Conservation (phyloP, 345 rosid species). For the Jatropha curcas region DNA sequence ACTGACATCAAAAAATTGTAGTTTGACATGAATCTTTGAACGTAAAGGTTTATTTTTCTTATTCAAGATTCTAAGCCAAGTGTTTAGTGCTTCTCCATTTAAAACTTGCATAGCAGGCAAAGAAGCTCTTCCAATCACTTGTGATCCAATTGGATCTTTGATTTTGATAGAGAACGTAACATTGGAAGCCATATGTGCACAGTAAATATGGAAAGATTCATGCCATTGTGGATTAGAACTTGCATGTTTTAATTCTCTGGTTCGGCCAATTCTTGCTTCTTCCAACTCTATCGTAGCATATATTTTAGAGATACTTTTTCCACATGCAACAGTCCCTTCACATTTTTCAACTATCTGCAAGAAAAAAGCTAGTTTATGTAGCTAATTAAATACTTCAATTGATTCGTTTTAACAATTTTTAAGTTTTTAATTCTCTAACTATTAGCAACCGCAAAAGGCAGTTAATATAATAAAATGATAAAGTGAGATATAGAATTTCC, state of each 20-base stretch:
- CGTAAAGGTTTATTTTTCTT: conserved; percentile 24
- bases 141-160: conserved; percentile 34
- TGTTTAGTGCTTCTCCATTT: conserved; percentile 38
- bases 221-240: conserved; percentile 34
- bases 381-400: no score
- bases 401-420: no score
- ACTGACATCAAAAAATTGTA: conserved; percentile 36
- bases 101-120: conserved; percentile 39
- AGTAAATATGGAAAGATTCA: conserved; percentile 48
- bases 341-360: conserved; percentile 33
- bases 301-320: conserved; percentile 33
- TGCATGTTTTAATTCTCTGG: conserved; percentile 29
- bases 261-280: conserved; percentile 39
- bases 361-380: no score
- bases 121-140: conserved; percentile 45
- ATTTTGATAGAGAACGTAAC: conserved; percentile 47
- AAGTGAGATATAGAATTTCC: no score
- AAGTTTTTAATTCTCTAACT: no score
- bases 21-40: conserved; percentile 46
- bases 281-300: conserved; percentile 45
- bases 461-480: no score
- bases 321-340: conserved; percentile 28
- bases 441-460: no score
- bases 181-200: conserved; percentile 50
- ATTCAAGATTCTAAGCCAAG: conserved; percentile 40